A percentile compares a stretch with the other conserved stretches of the same genome.
phyloP scores from a whole-genome alignment of 2,329 filamentous ascomycete species.

The Tolypocladium inflatum region DNA sequence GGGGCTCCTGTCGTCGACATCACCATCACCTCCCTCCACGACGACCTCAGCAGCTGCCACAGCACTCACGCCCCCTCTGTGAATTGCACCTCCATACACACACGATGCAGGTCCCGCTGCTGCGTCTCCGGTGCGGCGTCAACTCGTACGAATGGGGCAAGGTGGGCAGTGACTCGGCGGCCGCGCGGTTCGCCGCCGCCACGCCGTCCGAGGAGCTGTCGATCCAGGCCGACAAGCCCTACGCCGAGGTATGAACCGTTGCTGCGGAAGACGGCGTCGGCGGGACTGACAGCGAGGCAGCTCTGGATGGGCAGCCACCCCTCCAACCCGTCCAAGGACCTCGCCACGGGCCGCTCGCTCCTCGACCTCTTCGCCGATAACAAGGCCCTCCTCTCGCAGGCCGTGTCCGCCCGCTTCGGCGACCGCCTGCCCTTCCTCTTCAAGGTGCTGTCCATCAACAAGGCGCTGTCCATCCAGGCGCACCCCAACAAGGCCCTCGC shows the following conservation, averaged over 20 bases:
- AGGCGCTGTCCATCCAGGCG: slow-evolving; percentile 93
- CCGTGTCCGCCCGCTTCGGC: slow-evolving; percentile 66
- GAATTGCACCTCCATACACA: background rate
- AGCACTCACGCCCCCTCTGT: background rate
- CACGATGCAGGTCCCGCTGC: slow-evolving; percentile 65
- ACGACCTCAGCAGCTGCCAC: background rate
- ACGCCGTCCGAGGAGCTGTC: slow-evolving; percentile 66
- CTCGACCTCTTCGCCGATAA: slow-evolving; percentile 85
- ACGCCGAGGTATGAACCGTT: slow-evolving; percentile 65
- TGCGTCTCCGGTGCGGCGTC: slow-evolving; percentile 82
- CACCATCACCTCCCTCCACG: background rate
- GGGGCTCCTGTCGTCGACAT: background rate
- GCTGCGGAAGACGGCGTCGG: background rate
- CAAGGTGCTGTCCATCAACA: slow-evolving; percentile 94
- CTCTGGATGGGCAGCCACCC: slow-evolving; percentile 99
- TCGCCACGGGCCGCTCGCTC: slow-evolving; percentile 73
- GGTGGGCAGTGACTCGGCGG: slow-evolving; percentile 75
- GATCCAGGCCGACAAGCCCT: slow-evolving; percentile 81
- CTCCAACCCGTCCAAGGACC: slow-evolving; percentile 85
- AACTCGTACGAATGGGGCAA: slow-evolving; percentile 99
- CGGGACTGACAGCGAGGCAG: slow-evolving; percentile 33
- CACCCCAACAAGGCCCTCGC: slow-evolving; percentile 91
- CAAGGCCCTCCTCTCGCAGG: slow-evolving; percentile 65
- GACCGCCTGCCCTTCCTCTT: slow-evolving; percentile 89
- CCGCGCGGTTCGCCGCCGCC: slow-evolving; percentile 80